phyloP scores from a whole-genome alignment of 371 early-diverging fungal species.

The Mucor mucedo region DNA sequence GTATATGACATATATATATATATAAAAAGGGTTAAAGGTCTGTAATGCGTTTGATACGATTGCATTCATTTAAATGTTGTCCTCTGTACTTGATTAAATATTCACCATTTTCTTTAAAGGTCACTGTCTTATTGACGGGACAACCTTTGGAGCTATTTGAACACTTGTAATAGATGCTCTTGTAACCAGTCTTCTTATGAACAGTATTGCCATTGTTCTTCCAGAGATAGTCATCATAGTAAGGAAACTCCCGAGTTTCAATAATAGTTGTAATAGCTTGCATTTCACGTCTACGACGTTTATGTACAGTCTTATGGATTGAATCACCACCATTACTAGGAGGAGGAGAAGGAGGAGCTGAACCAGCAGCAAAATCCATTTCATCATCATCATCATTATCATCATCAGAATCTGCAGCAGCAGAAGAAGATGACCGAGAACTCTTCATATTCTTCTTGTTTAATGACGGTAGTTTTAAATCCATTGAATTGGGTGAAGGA shows the following conservation, averaged over 20 bases:
- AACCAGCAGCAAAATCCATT: slow-evolving; percentile 16
- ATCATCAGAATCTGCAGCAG: neutral
- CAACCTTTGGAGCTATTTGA: slow-evolving; percentile 45
- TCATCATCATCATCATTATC: neutral
- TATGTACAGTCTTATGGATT: slow-evolving; percentile 23
- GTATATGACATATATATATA: neutral
- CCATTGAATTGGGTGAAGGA: slow-evolving; percentile 8
- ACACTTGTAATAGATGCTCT: slow-evolving; percentile 63
- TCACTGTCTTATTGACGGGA: slow-evolving; percentile 61
- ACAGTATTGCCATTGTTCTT: slow-evolving; percentile 65
- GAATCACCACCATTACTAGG: neutral
- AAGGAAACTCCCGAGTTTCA: slow-evolving; percentile 55
- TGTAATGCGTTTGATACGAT: slow-evolving; percentile 38
- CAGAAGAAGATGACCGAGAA: slow-evolving; percentile 1
- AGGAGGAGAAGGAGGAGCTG: slow-evolving; percentile 11
- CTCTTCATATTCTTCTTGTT: neutral
- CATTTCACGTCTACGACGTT: slow-evolving; percentile 60
- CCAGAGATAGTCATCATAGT: slow-evolving; percentile 58
- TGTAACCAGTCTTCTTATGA: slow-evolving; percentile 57
- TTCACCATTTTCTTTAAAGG: slow-evolving; percentile 55
- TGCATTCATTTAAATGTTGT: slow-evolving; percentile 52
- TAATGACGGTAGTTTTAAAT: slow-evolving; percentile 15
- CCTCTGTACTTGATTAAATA: slow-evolving; percentile 59
- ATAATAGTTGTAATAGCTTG: slow-evolving; percentile 59
- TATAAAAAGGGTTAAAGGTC: slow-evolving; percentile 20